Evolutionary conservation across 1,284 basidiomycete species (phyloP).

Genomic region (Cystobasidiaceae sp.): DNA sequence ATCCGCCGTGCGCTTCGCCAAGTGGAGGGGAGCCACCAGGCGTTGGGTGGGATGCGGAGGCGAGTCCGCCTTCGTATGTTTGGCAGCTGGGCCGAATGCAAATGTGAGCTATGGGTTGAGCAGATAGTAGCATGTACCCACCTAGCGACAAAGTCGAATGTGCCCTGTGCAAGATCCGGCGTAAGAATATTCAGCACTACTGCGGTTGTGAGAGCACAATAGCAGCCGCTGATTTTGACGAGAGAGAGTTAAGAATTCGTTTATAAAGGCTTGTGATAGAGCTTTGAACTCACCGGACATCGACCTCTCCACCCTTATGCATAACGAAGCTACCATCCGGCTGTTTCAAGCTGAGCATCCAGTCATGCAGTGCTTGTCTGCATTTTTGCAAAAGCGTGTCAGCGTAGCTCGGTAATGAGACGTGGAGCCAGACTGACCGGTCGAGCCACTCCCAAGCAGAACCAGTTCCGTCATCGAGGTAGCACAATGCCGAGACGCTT

Average conservation of each 20-base stretch:
- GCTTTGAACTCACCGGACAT: slow-evolving; percentile 64
- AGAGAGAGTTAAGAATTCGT: background rate
- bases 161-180: slow-evolving; percentile 65
- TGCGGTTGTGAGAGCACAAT: slow-evolving; percentile 68
- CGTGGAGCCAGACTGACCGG: slow-evolving; percentile 31
- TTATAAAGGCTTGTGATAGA: background rate
- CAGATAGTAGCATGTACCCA: slow-evolving; percentile 30
- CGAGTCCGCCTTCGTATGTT: slow-evolving; percentile 96
- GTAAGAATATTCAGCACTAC: slow-evolving; percentile 74
- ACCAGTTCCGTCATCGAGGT: slow-evolving; percentile 60
- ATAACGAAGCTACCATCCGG: slow-evolving; percentile 92
- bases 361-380: slow-evolving; percentile 76
- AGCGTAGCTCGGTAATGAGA: slow-evolving; percentile 23
- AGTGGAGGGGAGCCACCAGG: slow-evolving; percentile 53
- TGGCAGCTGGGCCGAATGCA: slow-evolving; percentile 68
- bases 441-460: slow-evolving; percentile 49
- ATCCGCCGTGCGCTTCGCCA: slow-evolving; percentile 95
- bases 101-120: background rate
- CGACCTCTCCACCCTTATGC: slow-evolving; percentile 80
- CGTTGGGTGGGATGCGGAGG: slow-evolving; percentile 71
- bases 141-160: slow-evolving; percentile 51
- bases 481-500: slow-evolving; percentile 70
- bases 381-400: slow-evolving; percentile 71
- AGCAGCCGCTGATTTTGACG: slow-evolving; percentile 56
- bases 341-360: slow-evolving; percentile 90